These are phyloP conservation scores for Syzygium aqueum DNA, from an alignment of 345 rosid genomes.

Conservation along the genomic window DNA sequence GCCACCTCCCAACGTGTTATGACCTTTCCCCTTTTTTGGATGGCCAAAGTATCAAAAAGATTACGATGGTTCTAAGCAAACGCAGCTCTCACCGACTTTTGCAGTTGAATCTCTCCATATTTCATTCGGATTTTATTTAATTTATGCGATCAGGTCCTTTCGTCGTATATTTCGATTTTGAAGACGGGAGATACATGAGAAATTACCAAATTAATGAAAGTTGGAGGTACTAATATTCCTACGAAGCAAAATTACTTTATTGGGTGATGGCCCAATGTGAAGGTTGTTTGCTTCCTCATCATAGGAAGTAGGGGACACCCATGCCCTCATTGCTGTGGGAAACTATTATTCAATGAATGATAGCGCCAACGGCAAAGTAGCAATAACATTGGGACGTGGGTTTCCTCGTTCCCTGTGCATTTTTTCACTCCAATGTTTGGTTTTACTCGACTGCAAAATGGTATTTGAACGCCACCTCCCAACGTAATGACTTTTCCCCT, in stretches of 20 bases:
- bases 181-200: neutral
- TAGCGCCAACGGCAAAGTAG: too few relatives aligned
- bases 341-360: too few relatives aligned
- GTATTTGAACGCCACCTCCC: neutral
- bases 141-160: neutral
- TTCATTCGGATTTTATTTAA: neutral
- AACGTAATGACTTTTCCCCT: neutral
- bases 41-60: neutral
- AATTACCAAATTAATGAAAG: neutral
- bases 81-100: too few relatives aligned
- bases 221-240: neutral
- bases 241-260: neutral
- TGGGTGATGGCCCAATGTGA: neutral
- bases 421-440: neutral
- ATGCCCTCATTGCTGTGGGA: neutral
- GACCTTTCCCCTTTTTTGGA: too few relatives aligned
- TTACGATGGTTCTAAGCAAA: neutral
- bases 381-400: neutral
- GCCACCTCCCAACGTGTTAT: too few relatives aligned
- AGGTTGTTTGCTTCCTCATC: neutral
- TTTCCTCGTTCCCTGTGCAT: neutral
- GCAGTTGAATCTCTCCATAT: neutral
- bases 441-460: neutral
- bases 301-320: neutral
- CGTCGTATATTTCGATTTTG: fast-evolving